Base-by-base conservation (phyloP, 2,329 filamentous ascomycete genomes). In the Colletotrichum karsti region DNA sequence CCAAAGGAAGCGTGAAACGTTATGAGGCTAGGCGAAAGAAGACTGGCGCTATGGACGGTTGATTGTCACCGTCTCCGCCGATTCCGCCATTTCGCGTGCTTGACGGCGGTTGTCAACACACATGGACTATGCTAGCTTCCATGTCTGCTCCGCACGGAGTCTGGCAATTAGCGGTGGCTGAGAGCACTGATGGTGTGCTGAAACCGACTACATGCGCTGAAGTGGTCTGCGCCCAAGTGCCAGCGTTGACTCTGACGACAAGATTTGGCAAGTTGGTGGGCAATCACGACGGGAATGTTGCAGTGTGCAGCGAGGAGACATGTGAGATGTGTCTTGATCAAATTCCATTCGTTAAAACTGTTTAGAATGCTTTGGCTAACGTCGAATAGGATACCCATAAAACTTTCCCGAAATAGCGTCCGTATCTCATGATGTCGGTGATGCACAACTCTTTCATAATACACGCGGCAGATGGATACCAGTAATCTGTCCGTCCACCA, bases 371-470 rank as follows among this genome's bases (percentile, higher is more conserved):
- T 65, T 48, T 59, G 60, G 60, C 65, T 68, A 59, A 65, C 60
- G 54, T 64, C 30, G 54, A 59, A 59, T 35, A 55, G 20, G 30
- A 48, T 68, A 48, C 60, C 46, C 53, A 54, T 44, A 63, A 46
- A 33, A 57, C 6, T 33, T 54, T 53, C 60, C 60, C 53, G 15
- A 63, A 58, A 54, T 58, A 64, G 18, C 18, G 64, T 67, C 64
- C 64, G 39, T 67, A 65, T 64, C 65, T 68, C 65, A 68, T 67
- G 44, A 67, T 64, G 60, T 26, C 48, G 44, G 53, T 57, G 53
- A 64, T 68, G 65, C 65, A 54, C 65, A 68, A 64, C 7, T 59
- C 46, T 48, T 64, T 58, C 65, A 68, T 65, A 68, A 54, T 59
- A 68, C 65, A 68, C 24, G 53, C 53, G 60, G 65, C 39, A 35